phyloP scores from a whole-genome alignment of 1,284 basidiomycete genomes.

The Marasmius tenuissimus region DNA sequence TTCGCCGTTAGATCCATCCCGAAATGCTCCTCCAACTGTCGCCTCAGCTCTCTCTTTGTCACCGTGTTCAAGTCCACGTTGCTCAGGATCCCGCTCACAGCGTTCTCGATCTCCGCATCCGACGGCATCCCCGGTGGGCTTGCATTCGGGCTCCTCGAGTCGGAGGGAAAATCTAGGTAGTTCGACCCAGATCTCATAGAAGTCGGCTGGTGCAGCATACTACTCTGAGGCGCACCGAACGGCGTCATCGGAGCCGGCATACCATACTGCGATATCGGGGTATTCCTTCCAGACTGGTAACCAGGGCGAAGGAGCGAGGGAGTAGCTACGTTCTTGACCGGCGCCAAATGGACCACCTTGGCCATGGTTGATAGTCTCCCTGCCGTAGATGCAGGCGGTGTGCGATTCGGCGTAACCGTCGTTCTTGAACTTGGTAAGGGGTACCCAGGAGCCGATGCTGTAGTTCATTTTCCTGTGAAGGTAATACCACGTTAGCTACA shows the following conservation, averaged over 20 bases:
- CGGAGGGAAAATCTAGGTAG: constrained; percentile 67
- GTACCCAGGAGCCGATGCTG: constrained; percentile 84
- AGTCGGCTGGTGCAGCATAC: constrained; percentile 52
- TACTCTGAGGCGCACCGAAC: constrained; percentile 26
- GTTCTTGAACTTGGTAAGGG: constrained; percentile 64
- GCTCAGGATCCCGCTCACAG: constrained; percentile 70
- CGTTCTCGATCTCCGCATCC: constrained; percentile 71
- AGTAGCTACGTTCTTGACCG: constrained; percentile 47
- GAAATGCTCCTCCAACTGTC: constrained; percentile 78
- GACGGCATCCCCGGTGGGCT: constrained; percentile 46
- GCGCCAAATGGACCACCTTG: no score
- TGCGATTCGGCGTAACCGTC: constrained; percentile 74
- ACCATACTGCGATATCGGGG: constrained; percentile 47
- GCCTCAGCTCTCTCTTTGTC: constrained; percentile 87
- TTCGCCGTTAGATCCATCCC: constrained; percentile 68
- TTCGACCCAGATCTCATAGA: constrained; percentile 71
- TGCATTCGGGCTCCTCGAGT: constrained; percentile 56
- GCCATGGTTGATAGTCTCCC: constrained; percentile 79
- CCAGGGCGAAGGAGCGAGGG: constrained; percentile 71
- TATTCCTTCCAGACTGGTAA: constrained; percentile 77
- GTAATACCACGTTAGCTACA: constrained; percentile 9
- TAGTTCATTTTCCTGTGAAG: constrained; percentile 85
- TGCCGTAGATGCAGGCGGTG: constrained; percentile 76
- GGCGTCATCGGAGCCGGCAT: constrained; percentile 27
- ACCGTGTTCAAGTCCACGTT: constrained; percentile 83